Conservation (phyloP, 2,329 filamentous ascomycete genomes). For the Fusarium clavum region DNA sequence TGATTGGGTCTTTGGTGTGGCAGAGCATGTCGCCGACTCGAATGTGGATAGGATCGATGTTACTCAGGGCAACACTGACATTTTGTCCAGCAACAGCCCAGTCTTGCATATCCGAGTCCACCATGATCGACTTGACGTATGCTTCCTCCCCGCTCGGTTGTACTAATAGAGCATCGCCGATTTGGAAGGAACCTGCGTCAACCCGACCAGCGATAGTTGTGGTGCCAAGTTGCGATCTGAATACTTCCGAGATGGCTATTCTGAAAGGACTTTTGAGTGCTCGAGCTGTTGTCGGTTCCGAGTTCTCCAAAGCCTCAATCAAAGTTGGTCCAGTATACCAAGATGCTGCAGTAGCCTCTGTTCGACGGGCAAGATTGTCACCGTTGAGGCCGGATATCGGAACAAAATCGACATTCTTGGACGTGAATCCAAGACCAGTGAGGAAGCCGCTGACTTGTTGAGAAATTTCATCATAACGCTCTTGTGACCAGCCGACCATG, state of each 20-base stretch:
- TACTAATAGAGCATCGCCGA: slow-evolving; percentile 81
- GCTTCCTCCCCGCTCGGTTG: slow-evolving; percentile 87
- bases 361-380: slow-evolving; percentile 79
- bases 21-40: slow-evolving; percentile 90
- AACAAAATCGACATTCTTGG: slow-evolving; percentile 85
- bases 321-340: slow-evolving; percentile 89
- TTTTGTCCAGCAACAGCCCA: slow-evolving; percentile 97
- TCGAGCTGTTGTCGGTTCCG: slow-evolving; percentile 73
- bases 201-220: slow-evolving; percentile 88
- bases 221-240: slow-evolving; percentile 82
- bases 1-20: slow-evolving; percentile 72
- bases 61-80: slow-evolving; percentile 81
- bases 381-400: slow-evolving; percentile 91
- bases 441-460: slow-evolving; percentile 88
- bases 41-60: slow-evolving; percentile 87
- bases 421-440: slow-evolving; percentile 81
- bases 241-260: slow-evolving; percentile 89
- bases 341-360: slow-evolving; percentile 65
- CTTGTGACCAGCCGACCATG: slow-evolving; percentile 82
- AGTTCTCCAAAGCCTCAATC: slow-evolving; percentile 86
- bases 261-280: slow-evolving; percentile 83
- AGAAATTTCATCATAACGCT: slow-evolving; percentile 85
- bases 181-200: slow-evolving; percentile 84
- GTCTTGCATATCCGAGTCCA: slow-evolving; percentile 77
- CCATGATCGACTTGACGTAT: slow-evolving; percentile 82